Evolutionary conservation across 805 yeast genomes (phyloP), one percentile per base, ranked within the genome.

Genomic region (Candida dajiaensis): DNA sequence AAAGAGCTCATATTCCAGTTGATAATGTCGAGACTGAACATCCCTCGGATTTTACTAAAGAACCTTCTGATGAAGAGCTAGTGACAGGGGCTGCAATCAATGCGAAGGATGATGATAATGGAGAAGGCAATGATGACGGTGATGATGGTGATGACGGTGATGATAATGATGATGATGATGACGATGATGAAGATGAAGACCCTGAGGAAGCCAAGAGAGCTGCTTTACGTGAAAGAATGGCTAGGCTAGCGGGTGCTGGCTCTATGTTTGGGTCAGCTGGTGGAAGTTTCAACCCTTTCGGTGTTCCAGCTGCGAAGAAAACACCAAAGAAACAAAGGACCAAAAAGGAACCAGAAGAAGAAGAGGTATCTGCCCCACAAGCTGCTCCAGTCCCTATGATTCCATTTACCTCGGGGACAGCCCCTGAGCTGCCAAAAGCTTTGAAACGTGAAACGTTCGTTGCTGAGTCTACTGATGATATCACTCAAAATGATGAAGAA

Each of bases 151-250:
- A 80, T 45, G 92, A 85, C 43, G 23, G 8, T 22, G 23, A 22
- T 22, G 23, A 22, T 5, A 8, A 22, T 5, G 23, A 67, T 2
- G 77, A 69, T 0, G 79, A 68, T 0, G 81, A 71, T 0, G 80
- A 70, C 0, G 80, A 70, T 2, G 80, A 73, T 3, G 80, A 71
- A 0, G 86, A 78, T 1, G 84, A 80, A 44, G 92, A 85, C 44
- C 85, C 80, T 38, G 95, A 86, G 59, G 94, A 85, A 51, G 72
- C 82, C 6, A 78, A 84, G 46, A 77, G 94, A 56, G 76, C 83
- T 41, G 87, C 83, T 7, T 71, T 92, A 44, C 82, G 95, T 19
- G 97, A 86, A 52, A 78, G 97, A 50, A 92, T 92, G 97, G 98
- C 99, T n/a, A 87, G 83, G 57, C 76, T 92, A 18, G 85, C 97